Percentiles rank a stretch among this genome's conserved stretches.
These are phyloP conservation scores for Hypoxylon sp. DNA, from an alignment of 2,329 filamentous ascomycete genomes.

Conservation along the genomic window DNA sequence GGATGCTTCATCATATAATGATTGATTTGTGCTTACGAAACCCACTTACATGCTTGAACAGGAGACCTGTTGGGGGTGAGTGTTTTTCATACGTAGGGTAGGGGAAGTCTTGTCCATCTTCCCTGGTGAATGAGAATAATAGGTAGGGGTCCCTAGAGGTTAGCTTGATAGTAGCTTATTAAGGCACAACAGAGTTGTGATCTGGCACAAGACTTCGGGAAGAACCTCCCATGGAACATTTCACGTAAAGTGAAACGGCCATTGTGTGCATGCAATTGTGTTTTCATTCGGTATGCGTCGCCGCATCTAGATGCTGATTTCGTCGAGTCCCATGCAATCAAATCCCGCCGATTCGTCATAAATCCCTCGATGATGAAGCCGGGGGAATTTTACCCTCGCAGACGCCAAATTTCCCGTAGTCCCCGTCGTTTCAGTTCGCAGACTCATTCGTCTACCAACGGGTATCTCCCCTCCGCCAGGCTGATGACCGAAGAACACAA, in stretches of 20 bases:
- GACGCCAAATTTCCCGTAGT: constrained; percentile 37
- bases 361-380: constrained; percentile 31
- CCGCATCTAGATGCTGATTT: constrained; percentile 51
- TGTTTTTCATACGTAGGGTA: neutral
- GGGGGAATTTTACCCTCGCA: constrained; percentile 29
- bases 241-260: constrained; percentile 80
- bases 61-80: constrained; percentile 3
- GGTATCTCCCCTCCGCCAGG: constrained; percentile 29
- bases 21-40: constrained; percentile 17
- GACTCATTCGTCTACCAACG: constrained; percentile 25
- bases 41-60: constrained; percentile 13
- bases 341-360: constrained; percentile 40
- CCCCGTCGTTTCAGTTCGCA: constrained; percentile 8
- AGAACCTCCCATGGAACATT: constrained; percentile 80
- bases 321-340: constrained; percentile 37
- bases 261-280: constrained; percentile 69
- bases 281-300: constrained; percentile 56
- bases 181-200: constrained; percentile 29
- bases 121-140: neutral
- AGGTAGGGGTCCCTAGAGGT: constrained; percentile 18
- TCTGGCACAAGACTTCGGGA: constrained; percentile 70
- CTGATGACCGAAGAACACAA: constrained; percentile 25
- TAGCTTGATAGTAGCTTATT: constrained; percentile 22
- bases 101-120: constrained; percentile 22
- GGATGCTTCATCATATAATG: neutral